Evolutionary conservation across 805 yeast species (phyloP), one percentile per base, ranked within the genome.

Genomic region (Barnettozyma californica): DNA sequence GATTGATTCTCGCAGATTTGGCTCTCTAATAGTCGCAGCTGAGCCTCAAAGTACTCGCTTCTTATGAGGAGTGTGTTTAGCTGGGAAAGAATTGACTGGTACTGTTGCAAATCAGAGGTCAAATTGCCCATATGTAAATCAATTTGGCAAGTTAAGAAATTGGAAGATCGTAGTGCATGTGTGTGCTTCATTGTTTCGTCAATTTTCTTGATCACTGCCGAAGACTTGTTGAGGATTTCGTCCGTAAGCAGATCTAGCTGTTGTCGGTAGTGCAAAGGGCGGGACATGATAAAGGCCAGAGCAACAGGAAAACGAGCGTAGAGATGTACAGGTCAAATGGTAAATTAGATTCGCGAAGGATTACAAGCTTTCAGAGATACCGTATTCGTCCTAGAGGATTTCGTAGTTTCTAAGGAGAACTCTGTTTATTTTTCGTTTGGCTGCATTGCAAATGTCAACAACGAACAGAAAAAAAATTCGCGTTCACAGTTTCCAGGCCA

Each of bases 31-130:
- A 57, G 51, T 21, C 53, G 55, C 31, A 64, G 42, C 38, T 65
- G 68, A 0, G 62, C 55, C 43, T 64, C 68, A 26, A 63, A 59
- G 44, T 56, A 64, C 48, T 63, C 67, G 9, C 61, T 55, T 42
- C 66, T 51, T n/a, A 65, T 41, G 18, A 57, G 43, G 21, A 64
- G 45, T 2, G 63, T 53, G 41, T 64, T 63, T 49, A 64, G 35
- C 37, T 62, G 61, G 4, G 64, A 41, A 5, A 63, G 49, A 19
- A 47, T 56, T 63, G 26, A 57, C 58, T 53, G 61, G 58, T 49
- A 68, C 66, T 55, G 55, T 61, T 43, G 50, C 31, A 62, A 44
- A 27, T 57, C 57, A 7, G 48, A 43, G 14, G 51, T 55, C 8
- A 62, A 44, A 13, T 46, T 49, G 29, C 54, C 54, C 2, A 58